Conservation (phyloP, 1,284 basidiomycete genomes). For the Sanguinoderma infundibulare region DNA sequence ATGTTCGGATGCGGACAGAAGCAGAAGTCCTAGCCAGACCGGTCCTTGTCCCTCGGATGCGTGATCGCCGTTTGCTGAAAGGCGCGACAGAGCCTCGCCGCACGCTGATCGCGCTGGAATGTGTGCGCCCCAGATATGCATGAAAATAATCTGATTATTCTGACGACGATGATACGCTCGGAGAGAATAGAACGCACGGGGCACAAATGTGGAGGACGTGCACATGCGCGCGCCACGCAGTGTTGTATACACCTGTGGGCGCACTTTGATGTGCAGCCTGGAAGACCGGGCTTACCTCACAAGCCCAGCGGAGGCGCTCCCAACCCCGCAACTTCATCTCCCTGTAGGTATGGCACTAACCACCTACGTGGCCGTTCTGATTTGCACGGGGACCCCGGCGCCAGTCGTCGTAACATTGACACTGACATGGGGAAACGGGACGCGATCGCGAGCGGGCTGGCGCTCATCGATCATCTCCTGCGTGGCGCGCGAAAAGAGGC, state of each 20-base stretch:
- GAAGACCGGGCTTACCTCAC: background rate
- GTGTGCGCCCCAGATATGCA: background rate
- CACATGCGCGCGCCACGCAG: background rate
- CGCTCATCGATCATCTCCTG: background rate
- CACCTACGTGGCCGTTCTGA: background rate
- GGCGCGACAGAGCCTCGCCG: background rate
- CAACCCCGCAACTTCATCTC: background rate
- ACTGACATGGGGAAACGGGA: background rate
- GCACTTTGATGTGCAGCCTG: background rate
- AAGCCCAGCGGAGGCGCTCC: background rate
- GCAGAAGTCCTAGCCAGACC: background rate
- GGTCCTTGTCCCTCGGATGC: background rate
- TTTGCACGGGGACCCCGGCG: background rate
- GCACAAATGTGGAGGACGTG: background rate
- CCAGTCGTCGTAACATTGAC: background rate
- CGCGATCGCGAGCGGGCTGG: background rate
- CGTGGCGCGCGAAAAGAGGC: background rate
- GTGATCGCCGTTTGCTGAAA: background rate
- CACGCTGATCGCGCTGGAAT: background rate
- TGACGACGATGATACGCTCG: background rate
- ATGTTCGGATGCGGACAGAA: background rate
- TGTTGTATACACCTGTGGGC: slow-evolving; percentile 2
- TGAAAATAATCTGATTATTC: background rate
- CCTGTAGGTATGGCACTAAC: background rate
- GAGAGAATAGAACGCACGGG: background rate